Base-by-base conservation (phyloP, 768 basidiomycete species). In the Psilocybe cubensis region DNA sequence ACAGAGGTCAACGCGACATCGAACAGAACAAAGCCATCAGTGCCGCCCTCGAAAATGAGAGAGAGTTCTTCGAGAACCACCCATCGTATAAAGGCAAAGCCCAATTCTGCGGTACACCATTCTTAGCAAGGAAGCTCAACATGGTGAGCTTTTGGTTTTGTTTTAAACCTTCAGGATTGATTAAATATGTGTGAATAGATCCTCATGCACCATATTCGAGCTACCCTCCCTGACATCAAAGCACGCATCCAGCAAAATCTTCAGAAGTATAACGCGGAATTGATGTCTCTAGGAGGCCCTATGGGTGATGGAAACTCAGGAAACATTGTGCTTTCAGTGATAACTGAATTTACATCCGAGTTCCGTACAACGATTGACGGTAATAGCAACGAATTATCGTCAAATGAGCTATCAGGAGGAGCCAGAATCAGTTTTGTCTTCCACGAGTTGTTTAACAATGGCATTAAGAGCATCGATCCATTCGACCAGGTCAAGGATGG, bases 401-500 rank as follows among this genome's bases (percentile, higher is more conserved):
- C 97, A 67, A 98, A 98, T 67, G 97, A 99, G 74, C 83, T 99
- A 20, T 94, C 92, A n/a, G 97, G 97, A 66, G 97, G 97, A 72
- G 97, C 97, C 25, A 87, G 97, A 73, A 98, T 99, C 80, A 92
- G 90, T 68, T 99, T 98, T 69, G 97, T 99, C 52, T 99, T 96
- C 82, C 97, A 99, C 71, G 97, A 99, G 70, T 75, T 98, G 56
- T 99, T 92, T 83, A 97, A 96, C 76, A 96, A 91, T 68, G 97
- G 97, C 58, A 85, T 99, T 72, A 95, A 89, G 79, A 85, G 80
- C 59, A 96, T 98, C 68, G 97, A 99, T 79, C 97, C 97, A 0
- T 99, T 98, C 64, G 97, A 99, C 71, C 95, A 97, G 76, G 94
- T 97, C 63, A 97, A 98, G 74, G 97, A 99, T 71, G 94, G 96